These are phyloP conservation scores for Saprolegnia diclina DNA, from an alignment of 352 stramenopile species.

Conservation along the genomic window DNA sequence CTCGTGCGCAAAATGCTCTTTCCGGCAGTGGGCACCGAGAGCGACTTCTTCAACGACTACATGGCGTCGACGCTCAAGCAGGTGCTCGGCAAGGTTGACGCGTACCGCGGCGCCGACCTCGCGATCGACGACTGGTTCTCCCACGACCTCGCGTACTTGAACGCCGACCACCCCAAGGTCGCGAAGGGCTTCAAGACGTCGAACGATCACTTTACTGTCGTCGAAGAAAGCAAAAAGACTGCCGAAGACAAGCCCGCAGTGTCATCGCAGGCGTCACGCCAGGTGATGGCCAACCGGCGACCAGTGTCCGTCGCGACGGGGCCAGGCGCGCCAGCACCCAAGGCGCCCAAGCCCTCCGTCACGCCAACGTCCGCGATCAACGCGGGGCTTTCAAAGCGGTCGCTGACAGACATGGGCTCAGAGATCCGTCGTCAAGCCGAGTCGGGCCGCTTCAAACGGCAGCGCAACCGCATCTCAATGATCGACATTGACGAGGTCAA, in stretches of 20 bases:
- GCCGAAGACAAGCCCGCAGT: background rate
- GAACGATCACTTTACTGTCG: conserved; percentile 23
- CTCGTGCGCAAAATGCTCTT: conserved; percentile 24
- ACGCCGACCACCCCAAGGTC: conserved; percentile 10
- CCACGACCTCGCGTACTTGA: conserved; percentile 26
- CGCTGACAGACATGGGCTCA: conserved; percentile 51
- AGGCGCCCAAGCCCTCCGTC: background rate
- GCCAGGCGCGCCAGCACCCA: background rate
- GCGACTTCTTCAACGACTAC: conserved; percentile 11
- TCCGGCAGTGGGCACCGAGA: background rate
- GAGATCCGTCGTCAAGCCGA: conserved; percentile 81
- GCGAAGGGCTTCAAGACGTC: background rate
- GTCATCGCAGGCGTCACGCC: background rate
- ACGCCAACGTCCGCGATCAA: background rate
- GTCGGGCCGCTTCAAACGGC: conserved; percentile 71
- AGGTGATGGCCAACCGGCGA: background rate
- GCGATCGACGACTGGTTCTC: conserved; percentile 25
- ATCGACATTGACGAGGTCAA: conserved; percentile 86
- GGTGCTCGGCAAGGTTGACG: conserved; percentile 12
- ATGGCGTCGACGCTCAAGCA: conserved; percentile 16
- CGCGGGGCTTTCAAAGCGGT: conserved; percentile 6
- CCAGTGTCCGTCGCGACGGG: background rate
- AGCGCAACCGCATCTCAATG: conserved; percentile 81
- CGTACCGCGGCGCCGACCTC: background rate
- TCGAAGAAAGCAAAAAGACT: conserved; percentile 13